Evolutionary conservation across 2,329 filamentous ascomycete species (phyloP), one percentile per base, ranked within the genome.

Genomic region (Lachnum nothofagi): DNA sequence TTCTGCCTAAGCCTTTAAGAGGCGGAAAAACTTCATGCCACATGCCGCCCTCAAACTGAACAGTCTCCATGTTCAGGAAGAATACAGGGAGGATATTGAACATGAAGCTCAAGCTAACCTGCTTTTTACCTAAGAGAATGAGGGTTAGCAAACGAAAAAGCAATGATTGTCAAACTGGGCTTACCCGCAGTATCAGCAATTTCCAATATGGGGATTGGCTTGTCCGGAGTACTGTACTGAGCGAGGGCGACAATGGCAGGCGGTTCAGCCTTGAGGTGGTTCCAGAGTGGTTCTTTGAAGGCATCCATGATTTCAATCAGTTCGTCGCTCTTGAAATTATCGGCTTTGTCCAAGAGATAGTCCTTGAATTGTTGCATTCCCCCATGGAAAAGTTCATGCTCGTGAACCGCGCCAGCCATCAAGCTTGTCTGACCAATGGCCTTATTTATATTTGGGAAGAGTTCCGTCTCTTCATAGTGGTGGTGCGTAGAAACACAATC

Each of bases 401-500:
- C 43, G 20, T 54, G 45, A 19, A 56, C 52, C 31, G 50, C 49
- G 4, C 42, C 44, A 14, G 50, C 46, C 55, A 61, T 57, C n/a
- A 59, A 35, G 6, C 52, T 53, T 22, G 49, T 49, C 22, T 49
- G 29, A 4, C 52, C 54, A 14, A 47, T 40, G 1, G 34, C 49
- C 14, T 44, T 54, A 9, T 55, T 55, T 16, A 54, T 51, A 0
- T 39, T 33, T 19, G 43, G 61, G 22, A 58, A 60, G 27, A 54
- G 51, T 14, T 52, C 27, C 1, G 37, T 45, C 34, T 60, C 54
- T 44, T 56, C 54, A 40, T 52, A 48, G 10, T 44, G 29, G 20
- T 60, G 56, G 46, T 58, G 54, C 10, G 75, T 57, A 72, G 73
- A 51, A 8, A 84, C 74, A 56, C 81, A 79, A 48, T 76, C 73